phyloP scores from a whole-genome alignment of 225 moss, liverwort and hornwort genomes.

The Marchantia paleacea region DNA sequence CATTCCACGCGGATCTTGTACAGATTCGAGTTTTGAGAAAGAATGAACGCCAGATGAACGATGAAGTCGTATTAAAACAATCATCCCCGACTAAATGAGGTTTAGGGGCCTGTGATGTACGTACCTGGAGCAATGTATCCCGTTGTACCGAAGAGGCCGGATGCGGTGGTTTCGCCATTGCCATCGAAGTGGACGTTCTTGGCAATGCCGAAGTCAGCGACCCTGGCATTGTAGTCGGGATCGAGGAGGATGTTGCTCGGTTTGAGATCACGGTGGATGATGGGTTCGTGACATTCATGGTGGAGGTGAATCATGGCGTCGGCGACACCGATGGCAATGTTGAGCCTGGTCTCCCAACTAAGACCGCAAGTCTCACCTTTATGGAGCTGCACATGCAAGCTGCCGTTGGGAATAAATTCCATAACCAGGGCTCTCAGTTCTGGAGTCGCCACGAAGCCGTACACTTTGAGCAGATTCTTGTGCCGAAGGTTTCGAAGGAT shows the following conservation, averaged over 20 bases:
- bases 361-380: conserved; percentile 2
- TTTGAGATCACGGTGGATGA: conserved; percentile 35
- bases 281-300: conserved; percentile 24
- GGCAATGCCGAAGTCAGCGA: conserved; percentile 32
- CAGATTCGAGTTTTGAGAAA: too few species aligned
- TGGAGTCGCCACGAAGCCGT: conserved; percentile 8
- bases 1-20: too few species aligned
- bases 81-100: too few species aligned
- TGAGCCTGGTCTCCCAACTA: conserved; percentile 17
- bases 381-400: conserved; percentile 24
- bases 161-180: conserved; percentile 21
- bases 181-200: not conserved
- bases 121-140: conserved; percentile 38
- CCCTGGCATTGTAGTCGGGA: conserved; percentile 19
- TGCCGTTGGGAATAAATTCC: conserved; percentile 28
- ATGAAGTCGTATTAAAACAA: too few species aligned
- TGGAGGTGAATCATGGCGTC: conserved; percentile 32
- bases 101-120: not conserved
- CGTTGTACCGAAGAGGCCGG: conserved; percentile 24
- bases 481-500: conserved; percentile 17
- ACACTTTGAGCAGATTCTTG: conserved; percentile 24
- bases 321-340: conserved; percentile 26
- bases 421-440: conserved; percentile 25
- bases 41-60: too few species aligned
- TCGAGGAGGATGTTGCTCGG: conserved; percentile 34